phyloP scores from a whole-genome alignment of 202 grass and related monocot species.

The Alloteropsis angusta region DNA sequence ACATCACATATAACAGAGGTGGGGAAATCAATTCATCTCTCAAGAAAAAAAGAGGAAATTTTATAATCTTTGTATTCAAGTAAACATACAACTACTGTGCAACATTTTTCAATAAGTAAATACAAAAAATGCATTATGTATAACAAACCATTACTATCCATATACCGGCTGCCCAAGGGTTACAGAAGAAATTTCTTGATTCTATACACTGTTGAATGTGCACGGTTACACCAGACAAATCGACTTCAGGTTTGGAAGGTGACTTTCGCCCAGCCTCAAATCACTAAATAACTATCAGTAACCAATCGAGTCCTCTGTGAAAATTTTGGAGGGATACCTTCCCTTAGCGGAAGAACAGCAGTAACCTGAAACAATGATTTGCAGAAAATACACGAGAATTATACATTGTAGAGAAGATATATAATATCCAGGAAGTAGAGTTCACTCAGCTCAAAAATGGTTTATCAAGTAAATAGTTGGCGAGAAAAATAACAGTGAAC shows the following conservation, averaged over 20 bases:
- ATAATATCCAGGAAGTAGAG: background rate
- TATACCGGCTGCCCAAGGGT: too few species aligned
- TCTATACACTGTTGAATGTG: background rate
- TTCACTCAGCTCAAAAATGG: background rate
- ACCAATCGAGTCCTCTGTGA: constrained; percentile 67
- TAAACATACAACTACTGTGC: background rate
- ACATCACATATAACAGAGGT: background rate
- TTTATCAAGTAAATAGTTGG: background rate
- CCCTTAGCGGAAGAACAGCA: constrained; percentile 36
- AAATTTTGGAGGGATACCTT: constrained; percentile 47
- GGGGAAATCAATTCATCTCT: background rate
- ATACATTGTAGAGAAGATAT: background rate
- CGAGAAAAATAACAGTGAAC: background rate
- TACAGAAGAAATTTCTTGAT: background rate
- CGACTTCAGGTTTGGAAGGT: background rate
- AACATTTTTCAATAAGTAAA: background rate
- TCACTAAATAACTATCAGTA: constrained; percentile 45
- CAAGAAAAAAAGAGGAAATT: background rate
- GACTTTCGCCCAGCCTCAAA: constrained; percentile 33
- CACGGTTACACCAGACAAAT: background rate
- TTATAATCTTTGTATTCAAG: background rate
- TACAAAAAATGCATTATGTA: constrained; percentile 11
- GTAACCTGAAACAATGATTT: constrained; percentile 47
- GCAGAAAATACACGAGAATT: constrained; percentile 1
- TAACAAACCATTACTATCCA: background rate